These are phyloP conservation scores for Entomortierella beljakovae DNA, from an alignment of 192 early-diverging fungal genomes.

Conservation along the genomic window DNA sequence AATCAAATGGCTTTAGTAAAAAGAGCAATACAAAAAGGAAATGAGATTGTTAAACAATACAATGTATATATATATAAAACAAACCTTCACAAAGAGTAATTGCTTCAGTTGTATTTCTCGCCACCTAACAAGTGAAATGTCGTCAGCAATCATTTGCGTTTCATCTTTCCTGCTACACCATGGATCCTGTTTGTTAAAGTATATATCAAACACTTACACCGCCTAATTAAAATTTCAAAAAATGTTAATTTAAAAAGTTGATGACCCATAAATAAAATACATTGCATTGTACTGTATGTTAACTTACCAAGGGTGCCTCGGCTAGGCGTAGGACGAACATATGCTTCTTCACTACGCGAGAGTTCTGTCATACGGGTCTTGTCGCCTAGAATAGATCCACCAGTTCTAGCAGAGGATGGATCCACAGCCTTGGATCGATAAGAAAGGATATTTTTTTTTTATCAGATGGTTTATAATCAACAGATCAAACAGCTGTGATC, in stretches of 20 bases:
- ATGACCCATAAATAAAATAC: not conserved
- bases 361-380: constrained; percentile 87
- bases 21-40: not conserved
- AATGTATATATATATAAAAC: not conserved
- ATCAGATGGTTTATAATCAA: too few species aligned
- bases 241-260: not conserved
- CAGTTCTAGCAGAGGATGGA: constrained; percentile 82
- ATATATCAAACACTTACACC: constrained; percentile 15
- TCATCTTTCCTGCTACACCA: too few species aligned
- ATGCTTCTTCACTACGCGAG: constrained; percentile 70
- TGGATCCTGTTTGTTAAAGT: not conserved
- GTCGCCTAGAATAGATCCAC: constrained; percentile 88
- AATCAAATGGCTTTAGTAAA: not conserved
- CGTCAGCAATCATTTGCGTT: not conserved
- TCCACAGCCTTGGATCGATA: constrained; percentile 93
- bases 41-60: not conserved
- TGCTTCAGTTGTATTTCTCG: constrained; percentile 84
- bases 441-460: not conserved
- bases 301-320: constrained; percentile 75
- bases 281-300: not conserved
- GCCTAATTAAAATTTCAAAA: not conserved
- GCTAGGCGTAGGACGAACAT: constrained; percentile 82
- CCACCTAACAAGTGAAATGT: constrained; percentile 59
- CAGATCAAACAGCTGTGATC: too few species aligned
- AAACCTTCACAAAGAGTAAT: constrained; percentile 84